Conservation (phyloP, 805 yeast genomes). For the Blastobotrys americana region DNA sequence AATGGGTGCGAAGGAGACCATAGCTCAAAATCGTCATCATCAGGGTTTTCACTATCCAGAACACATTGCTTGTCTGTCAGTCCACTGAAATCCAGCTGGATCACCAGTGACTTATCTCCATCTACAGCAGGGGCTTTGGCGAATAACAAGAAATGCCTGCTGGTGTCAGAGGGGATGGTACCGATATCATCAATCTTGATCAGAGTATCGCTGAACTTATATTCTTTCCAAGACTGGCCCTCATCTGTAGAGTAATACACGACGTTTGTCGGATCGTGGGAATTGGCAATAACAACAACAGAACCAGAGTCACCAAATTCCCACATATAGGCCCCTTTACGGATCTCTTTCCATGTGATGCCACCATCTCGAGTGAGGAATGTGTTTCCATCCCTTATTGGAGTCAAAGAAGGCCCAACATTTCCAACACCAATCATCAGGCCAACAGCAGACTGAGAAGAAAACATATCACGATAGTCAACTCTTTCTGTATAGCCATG, state of each 20-base stretch:
- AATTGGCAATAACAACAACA: slow-evolving; percentile 63
- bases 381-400: slow-evolving; percentile 50
- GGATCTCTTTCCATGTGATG: slow-evolving; percentile 72
- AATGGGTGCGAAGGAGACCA: slow-evolving; percentile 56
- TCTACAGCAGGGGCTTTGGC: slow-evolving; percentile 40
- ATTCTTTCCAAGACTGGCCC: slow-evolving; percentile 70
- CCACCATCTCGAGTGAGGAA: slow-evolving; percentile 90
- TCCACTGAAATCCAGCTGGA: slow-evolving; percentile 52
- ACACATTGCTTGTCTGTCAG: slow-evolving; percentile 49
- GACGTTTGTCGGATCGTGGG: slow-evolving; percentile 48
- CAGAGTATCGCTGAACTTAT: slow-evolving; percentile 50
- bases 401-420: slow-evolving; percentile 58
- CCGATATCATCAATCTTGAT: slow-evolving; percentile 59
- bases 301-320: slow-evolving; percentile 96
- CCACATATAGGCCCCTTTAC: slow-evolving; percentile 77
- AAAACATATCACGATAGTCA: slow-evolving; percentile 76
- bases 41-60: slow-evolving; percentile 39
- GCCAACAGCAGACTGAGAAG: slow-evolving; percentile 87
- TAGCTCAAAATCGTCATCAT: slow-evolving; percentile 52
- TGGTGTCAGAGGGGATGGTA: slow-evolving; percentile 89
- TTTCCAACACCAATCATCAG: slow-evolving; percentile 88
- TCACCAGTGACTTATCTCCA: slow-evolving; percentile 42
- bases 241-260: slow-evolving; percentile 66
- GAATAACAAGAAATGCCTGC: slow-evolving; percentile 66
- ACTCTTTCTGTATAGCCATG: slow-evolving; percentile 87